Base-by-base conservation (phyloP, 2,329 filamentous ascomycete genomes). In the Monascus ruber region DNA sequence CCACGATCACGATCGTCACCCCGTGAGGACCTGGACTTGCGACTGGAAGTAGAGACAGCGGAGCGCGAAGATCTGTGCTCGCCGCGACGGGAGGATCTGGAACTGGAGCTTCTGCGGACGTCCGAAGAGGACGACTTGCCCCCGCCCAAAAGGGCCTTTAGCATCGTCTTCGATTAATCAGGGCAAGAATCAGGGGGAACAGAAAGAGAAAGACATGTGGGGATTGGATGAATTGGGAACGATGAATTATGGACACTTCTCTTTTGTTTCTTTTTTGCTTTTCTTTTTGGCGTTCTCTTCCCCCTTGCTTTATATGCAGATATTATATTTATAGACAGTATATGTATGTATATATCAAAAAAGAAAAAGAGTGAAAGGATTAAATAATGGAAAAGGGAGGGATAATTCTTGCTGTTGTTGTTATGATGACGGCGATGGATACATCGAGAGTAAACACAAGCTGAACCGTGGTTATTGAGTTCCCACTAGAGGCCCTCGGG, bases 1-100 rank as follows among this genome's bases (percentile, higher is more conserved):
- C 57, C 62, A 39, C 61, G 59, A 41, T 62, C 63, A 61, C 64
- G 64, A 58, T 67, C 64, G 60, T 68, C 65, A 64, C 60, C 60
- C 58, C 63, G 61, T 57, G 64, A 52, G 17, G 17, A 17, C 17
- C 17, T 17, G 40, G 62, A 58, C 50, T 61, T 65, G 48, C 55
- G 60, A 44, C 55, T 58, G 34, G 55, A 53, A 40, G 55, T 53
- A 17, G 57, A 61, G 31, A 43, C 36, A n/a, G 42, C 42, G 25
- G 47, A 42, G 35, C 37, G 36, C 31, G 51, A 53, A 33, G 44
- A 38, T 47, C 56, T 60, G 29, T 54, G 56, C 36, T 56, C 48
- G 26, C 51, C 56, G 50, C 56, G 58, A 41, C 56, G 58, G 43
- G 51, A 51, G 32, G 47, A 49, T 37, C 56, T 60, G 24, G 59